Evolutionary conservation across 768 basidiomycete species (phyloP).

Genomic region (Trametes elegans): DNA sequence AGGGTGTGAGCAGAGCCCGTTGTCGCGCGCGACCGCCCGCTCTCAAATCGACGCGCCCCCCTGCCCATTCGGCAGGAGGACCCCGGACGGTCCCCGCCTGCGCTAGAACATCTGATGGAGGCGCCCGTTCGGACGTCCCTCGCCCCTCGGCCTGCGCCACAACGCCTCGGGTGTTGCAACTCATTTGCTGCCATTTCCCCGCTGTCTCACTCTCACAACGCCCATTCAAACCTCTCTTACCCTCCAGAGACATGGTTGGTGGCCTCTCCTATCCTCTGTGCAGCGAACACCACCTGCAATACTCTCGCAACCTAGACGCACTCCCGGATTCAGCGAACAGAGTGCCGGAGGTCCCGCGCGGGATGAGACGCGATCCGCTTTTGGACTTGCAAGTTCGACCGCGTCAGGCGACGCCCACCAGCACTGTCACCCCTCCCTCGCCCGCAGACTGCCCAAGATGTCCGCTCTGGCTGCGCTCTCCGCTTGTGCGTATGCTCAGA

Average conservation of each 20-base stretch:
- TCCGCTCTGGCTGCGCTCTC: constrained; percentile 12
- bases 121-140: neutral
- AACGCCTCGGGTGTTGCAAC: neutral
- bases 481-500: constrained; percentile 17
- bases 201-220: too few relatives aligned
- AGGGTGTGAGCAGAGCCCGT: constrained; percentile 11
- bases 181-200: too few relatives aligned
- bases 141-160: neutral
- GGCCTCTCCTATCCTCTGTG: too few relatives aligned
- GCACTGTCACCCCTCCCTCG: neutral
- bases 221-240: too few relatives aligned
- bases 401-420: neutral
- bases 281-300: too few relatives aligned
- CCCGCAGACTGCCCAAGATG: neutral
- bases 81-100: constrained; percentile 4
- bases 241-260: too few relatives aligned
- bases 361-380: constrained; percentile 2
- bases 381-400: constrained; percentile 12
- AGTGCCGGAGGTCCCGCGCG: constrained; percentile 11
- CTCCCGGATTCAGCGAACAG: constrained; percentile 1
- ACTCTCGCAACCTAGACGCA: neutral
- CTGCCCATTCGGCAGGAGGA: constrained; percentile 2
- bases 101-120: constrained; percentile 14
- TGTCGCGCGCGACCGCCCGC: constrained; percentile 12
- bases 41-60: constrained; percentile 10